phyloP scores from a whole-genome alignment of 2,329 filamentous ascomycete genomes.

The Alternaria triticimaculans region DNA sequence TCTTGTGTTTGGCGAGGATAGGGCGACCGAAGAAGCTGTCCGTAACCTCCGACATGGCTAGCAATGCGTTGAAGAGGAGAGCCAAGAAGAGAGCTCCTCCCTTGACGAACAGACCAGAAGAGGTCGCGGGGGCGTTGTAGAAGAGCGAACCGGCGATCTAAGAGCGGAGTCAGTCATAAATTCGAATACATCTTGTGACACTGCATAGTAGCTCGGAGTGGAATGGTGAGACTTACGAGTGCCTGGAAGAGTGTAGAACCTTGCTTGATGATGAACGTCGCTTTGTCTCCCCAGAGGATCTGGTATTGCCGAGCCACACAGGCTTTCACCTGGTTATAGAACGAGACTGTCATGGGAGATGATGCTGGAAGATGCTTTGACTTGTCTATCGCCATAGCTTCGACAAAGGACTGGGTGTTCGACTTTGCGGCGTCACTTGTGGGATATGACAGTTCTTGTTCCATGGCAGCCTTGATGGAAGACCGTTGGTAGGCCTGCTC shows the following conservation, averaged over 20 bases:
- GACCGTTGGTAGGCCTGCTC: conserved; percentile 58
- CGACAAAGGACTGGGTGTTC: conserved; percentile 58
- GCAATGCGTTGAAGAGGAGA: conserved; percentile 66
- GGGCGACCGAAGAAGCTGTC: conserved; percentile 66
- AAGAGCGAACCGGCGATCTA: conserved; percentile 71
- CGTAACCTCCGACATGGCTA: conserved; percentile 71
- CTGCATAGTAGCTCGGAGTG: neutral
- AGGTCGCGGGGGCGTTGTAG: conserved; percentile 66
- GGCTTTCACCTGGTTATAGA: conserved; percentile 58
- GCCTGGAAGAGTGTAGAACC: conserved; percentile 64
- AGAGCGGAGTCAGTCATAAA: neutral
- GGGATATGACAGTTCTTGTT: conserved; percentile 64
- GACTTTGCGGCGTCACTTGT: conserved; percentile 53
- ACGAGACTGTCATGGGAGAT: conserved; percentile 59
- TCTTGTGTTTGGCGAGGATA: conserved; percentile 85
- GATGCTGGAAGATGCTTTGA: conserved; percentile 59
- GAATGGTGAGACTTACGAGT: neutral
- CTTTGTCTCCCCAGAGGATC: conserved; percentile 69
- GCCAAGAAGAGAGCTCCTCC: conserved; percentile 69
- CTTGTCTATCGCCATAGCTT: conserved; percentile 62
- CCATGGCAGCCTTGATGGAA: conserved; percentile 59
- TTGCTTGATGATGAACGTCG: conserved; percentile 69
- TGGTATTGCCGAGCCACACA: conserved; percentile 68
- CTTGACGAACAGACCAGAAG: conserved; percentile 68
- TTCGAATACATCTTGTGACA: no score